Evolutionary conservation across 2,329 filamentous ascomycete genomes (phyloP).

Genomic region (Cercospora zeina): DNA sequence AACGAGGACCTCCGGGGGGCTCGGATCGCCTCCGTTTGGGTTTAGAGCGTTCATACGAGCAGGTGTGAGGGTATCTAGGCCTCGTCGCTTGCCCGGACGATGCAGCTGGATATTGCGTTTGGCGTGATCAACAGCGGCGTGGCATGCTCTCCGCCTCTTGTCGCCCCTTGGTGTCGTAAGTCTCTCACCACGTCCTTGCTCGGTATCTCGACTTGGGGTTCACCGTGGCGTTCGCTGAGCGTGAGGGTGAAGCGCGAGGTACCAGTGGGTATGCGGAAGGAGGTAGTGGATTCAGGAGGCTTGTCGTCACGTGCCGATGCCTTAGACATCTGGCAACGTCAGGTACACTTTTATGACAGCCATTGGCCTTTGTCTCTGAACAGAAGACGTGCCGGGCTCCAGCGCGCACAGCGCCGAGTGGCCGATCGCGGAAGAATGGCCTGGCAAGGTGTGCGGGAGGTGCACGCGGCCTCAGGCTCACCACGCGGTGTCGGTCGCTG

Average conservation of each 20-base stretch:
- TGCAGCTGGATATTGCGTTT: conserved; percentile 33
- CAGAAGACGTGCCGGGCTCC: conserved; percentile 11
- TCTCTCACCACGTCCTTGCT: conserved; percentile 41
- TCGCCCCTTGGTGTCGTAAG: conserved; percentile 42
- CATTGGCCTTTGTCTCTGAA: conserved; percentile 13
- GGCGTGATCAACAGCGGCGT: conserved; percentile 42
- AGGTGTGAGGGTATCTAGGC: conserved; percentile 33
- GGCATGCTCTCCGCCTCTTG: conserved; percentile 50
- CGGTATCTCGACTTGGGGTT: conserved; percentile 28
- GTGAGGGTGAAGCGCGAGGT: conserved; percentile 24
- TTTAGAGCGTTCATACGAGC: conserved; percentile 41
- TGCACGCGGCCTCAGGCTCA: conserved; percentile 6
- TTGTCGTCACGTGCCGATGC: conserved; percentile 17
- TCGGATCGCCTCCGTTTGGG: conserved; percentile 46
- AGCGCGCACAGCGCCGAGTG: neutral
- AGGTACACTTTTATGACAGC: conserved; percentile 9
- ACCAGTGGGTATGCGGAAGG: conserved; percentile 14
- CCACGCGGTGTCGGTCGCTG: neutral
- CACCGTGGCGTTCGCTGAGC: conserved; percentile 26
- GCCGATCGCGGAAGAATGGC: conserved; percentile 11
- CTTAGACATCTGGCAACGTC: conserved; percentile 14
- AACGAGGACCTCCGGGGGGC: conserved; percentile 49
- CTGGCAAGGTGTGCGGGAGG: neutral
- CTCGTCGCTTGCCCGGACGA: conserved; percentile 30
- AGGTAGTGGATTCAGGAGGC: conserved; percentile 11